Base-by-base conservation (phyloP, 164 flowering plant species). In the Vitis cinerea region DNA sequence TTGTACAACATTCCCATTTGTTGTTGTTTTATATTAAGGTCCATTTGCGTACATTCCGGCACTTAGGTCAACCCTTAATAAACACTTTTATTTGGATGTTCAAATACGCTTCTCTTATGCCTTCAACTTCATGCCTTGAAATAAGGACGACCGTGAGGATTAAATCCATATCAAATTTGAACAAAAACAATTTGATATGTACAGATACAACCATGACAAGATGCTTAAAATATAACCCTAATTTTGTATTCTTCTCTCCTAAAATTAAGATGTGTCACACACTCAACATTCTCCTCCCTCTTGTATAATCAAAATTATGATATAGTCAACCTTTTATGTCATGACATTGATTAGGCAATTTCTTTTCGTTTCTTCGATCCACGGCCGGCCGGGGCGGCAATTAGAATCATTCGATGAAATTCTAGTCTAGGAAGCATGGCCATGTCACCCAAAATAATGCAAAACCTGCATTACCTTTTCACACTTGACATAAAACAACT, bases 81-180 rank as follows among this genome's bases (percentile, higher is more conserved):
- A 16, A 15, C 27, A 23, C 68, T 49, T 63, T 68, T 44, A 37
- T 62, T 60, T 55, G 59, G 48, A 57, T 49, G 19, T 19, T 15
- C 13, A 29, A 12, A 50, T 48, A 16, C 13, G 44, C 47, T 44
- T 37, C 27, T 59, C 65, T 50, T 72, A 67, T 73, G 76, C 68
- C 68, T 56, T 50, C 62, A 66, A 67, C 57, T 68, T 50, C 76
- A 67, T 73, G 76, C 68, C 68, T 56, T 50, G 63, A 57, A 64
- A 48, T 61, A 60, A 70, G 59, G 53, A 8, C 6, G 27, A 23
- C 0, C 27, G 49, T 14, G 31, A 10, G 59, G 68, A 58, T 71
- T 57, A 12, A 2, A 64, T 64, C 69, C 30, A 3, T 16, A 59
- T 30, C 50, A 30, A 64, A 71, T 56, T 9, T 55, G 23, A 71